Base-by-base conservation (phyloP, 495 filamentous ascomycete species). In the Penicillium flavigenum region DNA sequence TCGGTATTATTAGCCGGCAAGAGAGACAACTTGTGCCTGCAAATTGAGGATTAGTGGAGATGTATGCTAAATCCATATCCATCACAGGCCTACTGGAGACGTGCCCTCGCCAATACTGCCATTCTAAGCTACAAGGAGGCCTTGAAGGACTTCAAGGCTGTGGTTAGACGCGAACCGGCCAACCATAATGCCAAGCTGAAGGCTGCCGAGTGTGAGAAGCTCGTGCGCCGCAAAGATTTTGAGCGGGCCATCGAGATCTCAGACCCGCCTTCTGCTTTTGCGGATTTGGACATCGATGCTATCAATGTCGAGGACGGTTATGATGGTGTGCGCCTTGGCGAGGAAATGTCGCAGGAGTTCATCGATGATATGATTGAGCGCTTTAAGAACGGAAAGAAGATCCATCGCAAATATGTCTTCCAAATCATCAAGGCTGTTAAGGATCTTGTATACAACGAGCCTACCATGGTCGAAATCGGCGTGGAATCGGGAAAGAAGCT, bases 341-440 rank as follows among this genome's bases (percentile, higher is more conserved):
- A 86, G 0, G 83, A 90, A 69, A 99, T 99, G 91, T 96, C 94
- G 8, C 83, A 90, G 63, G 92, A 96, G 67, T 99, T 99, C 63
- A 88, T 99, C 60, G 86, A 92, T 58, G 92, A 98, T 74, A 98
- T 96, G 95, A 89, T 93, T 51, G 79, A 91, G 70, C 79, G 94
- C 36, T 99, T 99, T 81, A 96, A 96, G 83, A 84, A 86, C 57
- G 93, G 94, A 58, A 96, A 98, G 82, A 91, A 88, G 71, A 80
- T 99, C 54, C 91, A 92, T 73, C 86, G 83, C 79, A 99, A 98
- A 83, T 99, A 96, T 73, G 94, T 89, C 55, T 97, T 92, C 79
- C 90, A 96, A 70, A 99, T 99, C 62, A 78, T 98, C 62, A 77
- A 96, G 61, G 89, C 89, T 27, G 91, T 95, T 59, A 89, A 87